Conservation (phyloP, 371 early-diverging fungal genomes). For the Batrachochytrium dendrobatidis region DNA sequence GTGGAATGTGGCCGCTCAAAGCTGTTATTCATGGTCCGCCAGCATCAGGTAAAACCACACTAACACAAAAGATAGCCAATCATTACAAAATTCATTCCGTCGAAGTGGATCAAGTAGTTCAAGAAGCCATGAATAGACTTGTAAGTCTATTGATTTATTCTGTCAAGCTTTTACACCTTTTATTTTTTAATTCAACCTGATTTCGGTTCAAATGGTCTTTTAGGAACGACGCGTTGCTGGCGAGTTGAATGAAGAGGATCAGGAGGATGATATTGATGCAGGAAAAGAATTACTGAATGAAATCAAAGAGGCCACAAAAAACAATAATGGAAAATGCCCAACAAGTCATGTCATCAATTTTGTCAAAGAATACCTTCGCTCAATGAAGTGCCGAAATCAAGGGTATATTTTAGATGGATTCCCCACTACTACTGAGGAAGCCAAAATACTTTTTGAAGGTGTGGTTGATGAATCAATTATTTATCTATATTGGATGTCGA, state of each 20-base stretch:
- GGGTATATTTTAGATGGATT: slow-evolving; percentile 49
- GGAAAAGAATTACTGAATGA: slow-evolving; percentile 39
- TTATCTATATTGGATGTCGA: not conserved
- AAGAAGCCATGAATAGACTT: slow-evolving; percentile 32
- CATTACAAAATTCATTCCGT: slow-evolving; percentile 42
- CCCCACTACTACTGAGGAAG: slow-evolving; percentile 37
- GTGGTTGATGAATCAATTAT: not conserved
- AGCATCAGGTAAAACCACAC: slow-evolving; percentile 37
- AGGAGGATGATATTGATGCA: slow-evolving; percentile 34
- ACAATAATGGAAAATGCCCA: slow-evolving; percentile 36
- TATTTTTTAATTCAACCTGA: not conserved
- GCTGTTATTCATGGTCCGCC: slow-evolving; percentile 47
- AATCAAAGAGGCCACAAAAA: slow-evolving; percentile 25
- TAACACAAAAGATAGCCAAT: slow-evolving; percentile 33
- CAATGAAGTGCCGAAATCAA: slow-evolving; percentile 47
- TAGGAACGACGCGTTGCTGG: slow-evolving; percentile 28
- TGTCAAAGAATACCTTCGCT: slow-evolving; percentile 36
- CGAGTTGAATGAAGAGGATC: slow-evolving; percentile 20
- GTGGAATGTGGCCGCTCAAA: slow-evolving; percentile 39
- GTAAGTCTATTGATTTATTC: slow-evolving; percentile 12
- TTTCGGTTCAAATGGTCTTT: not conserved
- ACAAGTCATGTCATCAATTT: slow-evolving; percentile 36
- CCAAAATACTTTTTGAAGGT: slow-evolving; percentile 36
- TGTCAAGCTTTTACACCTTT: not conserved
- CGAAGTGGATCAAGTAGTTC: slow-evolving; percentile 35